Evolutionary conservation across 495 filamentous ascomycete genomes (phyloP), one percentile per base, ranked within the genome.

Genomic region (Endocarpon pusillum): DNA sequence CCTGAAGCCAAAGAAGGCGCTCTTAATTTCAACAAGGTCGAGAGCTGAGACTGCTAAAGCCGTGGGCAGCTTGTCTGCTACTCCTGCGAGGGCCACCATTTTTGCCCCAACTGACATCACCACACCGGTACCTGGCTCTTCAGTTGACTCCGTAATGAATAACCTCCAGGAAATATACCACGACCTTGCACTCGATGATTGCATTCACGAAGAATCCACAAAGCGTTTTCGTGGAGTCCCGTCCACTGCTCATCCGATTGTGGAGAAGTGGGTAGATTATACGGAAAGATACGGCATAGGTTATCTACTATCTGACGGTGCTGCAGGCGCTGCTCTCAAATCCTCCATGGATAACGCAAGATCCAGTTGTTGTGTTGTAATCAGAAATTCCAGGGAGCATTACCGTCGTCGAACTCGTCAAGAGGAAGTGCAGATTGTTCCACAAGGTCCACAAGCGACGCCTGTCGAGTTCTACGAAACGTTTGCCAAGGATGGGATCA

Each of bases 181-280:
- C n/a, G n/a, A n/a, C n/a, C n/a, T n/a, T n/a, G n/a, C n/a, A n/a
- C n/a, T n/a, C n/a, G n/a, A n/a, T n/a, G n/a, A n/a, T n/a, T n/a
- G n/a, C n/a, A n/a, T n/a, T n/a, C n/a, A n/a, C n/a, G n/a, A n/a
- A n/a, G n/a, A n/a, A n/a, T n/a, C n/a, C n/a, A n/a, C n/a, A n/a
- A n/a, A n/a, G n/a, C n/a, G n/a, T n/a, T n/a, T n/a, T n/a, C n/a
- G n/a, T n/a, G n/a, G n/a, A n/a, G n/a, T n/a, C n/a, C n/a, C n/a
- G n/a, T n/a, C n/a, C n/a, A n/a, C n/a, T n/a, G n/a, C n/a, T 8
- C 17, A 34, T 18, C 21, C 21, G 6, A 10, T 43, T 11, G 79
- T 92, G 16, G 75, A 84, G 16, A 89, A 87, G 48, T 92, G 83
- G 83, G 83, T 92, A n/a, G 83, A 92, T 44, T 92, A 89, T 43